phyloP scores from a whole-genome alignment of 225 moss, liverwort and hornwort genomes.

The Lunularia cruciata region DNA sequence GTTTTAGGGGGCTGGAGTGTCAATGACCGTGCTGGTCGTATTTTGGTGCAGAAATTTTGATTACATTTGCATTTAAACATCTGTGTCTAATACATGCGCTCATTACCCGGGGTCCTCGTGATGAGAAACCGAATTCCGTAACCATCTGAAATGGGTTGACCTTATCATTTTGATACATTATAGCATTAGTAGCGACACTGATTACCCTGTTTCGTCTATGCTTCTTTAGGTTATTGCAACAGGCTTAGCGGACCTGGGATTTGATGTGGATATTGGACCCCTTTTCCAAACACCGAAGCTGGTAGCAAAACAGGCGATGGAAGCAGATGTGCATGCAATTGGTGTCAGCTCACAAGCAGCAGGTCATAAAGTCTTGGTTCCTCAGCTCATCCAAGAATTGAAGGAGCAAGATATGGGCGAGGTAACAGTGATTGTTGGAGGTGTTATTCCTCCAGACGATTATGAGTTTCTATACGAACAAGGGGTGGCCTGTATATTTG shows the following conservation, averaged over 20 bases:
- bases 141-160: no score
- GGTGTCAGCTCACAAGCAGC: conserved; percentile 47
- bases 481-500: conserved; percentile 45
- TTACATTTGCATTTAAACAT: no score
- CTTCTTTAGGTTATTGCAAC: conserved; percentile 40
- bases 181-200: no score
- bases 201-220: not conserved
- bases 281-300: conserved; percentile 41
- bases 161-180: no score
- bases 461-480: conserved; percentile 34
- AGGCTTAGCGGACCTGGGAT: conserved; percentile 42
- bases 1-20: no score
- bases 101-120: no score
- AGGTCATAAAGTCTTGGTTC: conserved; percentile 43
- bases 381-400: conserved; percentile 36
- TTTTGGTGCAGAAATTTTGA: no score
- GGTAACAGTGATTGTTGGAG: conserved; percentile 38
- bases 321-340: conserved; percentile 44
- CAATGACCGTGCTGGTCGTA: no score
- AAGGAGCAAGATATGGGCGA: conserved; percentile 37
- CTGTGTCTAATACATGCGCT: no score
- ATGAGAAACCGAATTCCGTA: no score
- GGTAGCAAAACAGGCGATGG: conserved; percentile 44
- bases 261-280: conserved; percentile 46
- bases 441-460: conserved; percentile 43